Conservation (phyloP, 139 green algal species). For the Haematococcus sp. region DNA sequence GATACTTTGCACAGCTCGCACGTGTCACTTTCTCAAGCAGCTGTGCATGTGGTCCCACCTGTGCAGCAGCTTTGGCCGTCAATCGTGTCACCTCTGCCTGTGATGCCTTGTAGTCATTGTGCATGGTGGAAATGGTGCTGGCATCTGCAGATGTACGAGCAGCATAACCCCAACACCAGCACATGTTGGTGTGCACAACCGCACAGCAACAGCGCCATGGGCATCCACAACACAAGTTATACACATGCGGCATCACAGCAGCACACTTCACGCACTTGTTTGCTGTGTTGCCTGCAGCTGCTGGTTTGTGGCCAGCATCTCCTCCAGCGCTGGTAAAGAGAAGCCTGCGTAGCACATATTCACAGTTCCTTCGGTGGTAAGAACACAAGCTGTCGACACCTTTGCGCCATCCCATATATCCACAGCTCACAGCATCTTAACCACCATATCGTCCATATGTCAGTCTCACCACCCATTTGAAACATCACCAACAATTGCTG, state of each 20-base stretch:
- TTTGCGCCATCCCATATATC: too few species aligned
- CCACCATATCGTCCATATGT: too few species aligned
- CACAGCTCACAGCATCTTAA: too few species aligned
- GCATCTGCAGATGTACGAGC: background rate
- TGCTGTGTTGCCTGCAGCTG: slow-evolving; percentile 5
- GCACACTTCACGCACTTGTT: background rate
- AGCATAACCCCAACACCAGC: background rate
- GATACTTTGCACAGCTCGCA: too few species aligned
- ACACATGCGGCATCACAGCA: too few species aligned
- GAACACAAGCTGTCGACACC: too few species aligned
- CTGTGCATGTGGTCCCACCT: background rate
- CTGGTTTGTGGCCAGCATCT: slow-evolving; percentile 11
- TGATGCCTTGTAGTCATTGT: background rate
- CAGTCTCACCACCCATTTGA: background rate
- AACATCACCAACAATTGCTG: too few species aligned
- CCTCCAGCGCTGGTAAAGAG: slow-evolving; percentile 2
- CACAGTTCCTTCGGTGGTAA: too few species aligned
- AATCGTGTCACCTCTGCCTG: background rate
- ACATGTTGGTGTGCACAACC: too few species aligned
- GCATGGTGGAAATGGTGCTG: slow-evolving; percentile 2
- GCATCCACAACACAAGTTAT: too few species aligned
- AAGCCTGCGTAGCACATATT: slow-evolving; percentile 3
- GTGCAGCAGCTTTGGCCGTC: background rate
- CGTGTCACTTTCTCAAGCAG: too few species aligned
- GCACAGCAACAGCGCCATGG: too few species aligned